Conservation (phyloP, 441 rosid genomes). For the Pelargonium myrrhifolium region DNA sequence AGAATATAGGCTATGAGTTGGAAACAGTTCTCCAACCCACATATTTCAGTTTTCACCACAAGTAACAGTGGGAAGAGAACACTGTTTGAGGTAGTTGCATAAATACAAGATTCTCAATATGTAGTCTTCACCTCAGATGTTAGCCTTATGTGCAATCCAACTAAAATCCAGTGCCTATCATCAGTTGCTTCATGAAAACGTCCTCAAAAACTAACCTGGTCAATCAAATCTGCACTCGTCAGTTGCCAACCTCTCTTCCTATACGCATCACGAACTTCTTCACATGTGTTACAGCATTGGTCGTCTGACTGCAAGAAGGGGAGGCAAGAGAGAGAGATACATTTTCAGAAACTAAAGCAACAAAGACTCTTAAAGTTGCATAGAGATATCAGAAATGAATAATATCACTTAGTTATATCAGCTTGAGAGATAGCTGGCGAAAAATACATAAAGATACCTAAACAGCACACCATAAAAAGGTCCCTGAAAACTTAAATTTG, state of each 20-base stretch:
- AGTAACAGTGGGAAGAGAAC: not conserved
- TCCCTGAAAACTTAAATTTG: not conserved
- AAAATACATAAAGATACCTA: no score
- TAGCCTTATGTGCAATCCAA: not conserved
- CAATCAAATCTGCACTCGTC: constrained; percentile 67
- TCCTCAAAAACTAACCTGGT: constrained; percentile 47
- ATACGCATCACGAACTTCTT: constrained; percentile 96
- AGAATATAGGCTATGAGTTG: no score
- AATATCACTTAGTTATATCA: not conserved
- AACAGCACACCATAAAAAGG: no score
- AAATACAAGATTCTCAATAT: not conserved
- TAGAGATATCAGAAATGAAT: not conserved
- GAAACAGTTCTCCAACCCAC: not conserved
- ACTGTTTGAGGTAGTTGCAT: not conserved
- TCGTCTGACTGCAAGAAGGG: constrained; percentile 59
- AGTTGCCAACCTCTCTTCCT: constrained; percentile 91
- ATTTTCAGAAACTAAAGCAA: not conserved
- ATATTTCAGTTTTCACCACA: constrained; percentile 1
- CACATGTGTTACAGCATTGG: constrained; percentile 83
- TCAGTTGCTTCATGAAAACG: not conserved
- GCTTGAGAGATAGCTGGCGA: not conserved
- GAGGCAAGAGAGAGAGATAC: constrained; percentile 2
- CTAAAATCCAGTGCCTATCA: not conserved
- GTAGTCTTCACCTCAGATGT: not conserved
- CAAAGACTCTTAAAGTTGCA: not conserved